Evolutionary conservation across 192 early-diverging fungal genomes (phyloP).

Genomic region (Coemansia sp.): DNA sequence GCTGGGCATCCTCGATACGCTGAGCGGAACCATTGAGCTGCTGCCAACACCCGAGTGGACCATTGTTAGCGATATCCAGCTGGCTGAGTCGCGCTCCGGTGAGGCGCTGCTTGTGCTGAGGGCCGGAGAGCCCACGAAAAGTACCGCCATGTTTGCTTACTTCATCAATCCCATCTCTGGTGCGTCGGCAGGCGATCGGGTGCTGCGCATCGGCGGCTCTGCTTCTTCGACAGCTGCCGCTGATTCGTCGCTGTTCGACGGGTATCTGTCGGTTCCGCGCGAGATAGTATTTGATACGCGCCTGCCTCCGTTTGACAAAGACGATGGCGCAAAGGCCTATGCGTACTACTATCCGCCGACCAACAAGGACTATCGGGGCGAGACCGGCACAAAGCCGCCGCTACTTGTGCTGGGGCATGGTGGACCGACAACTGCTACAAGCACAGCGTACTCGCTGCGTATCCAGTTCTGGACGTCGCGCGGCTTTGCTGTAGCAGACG

Average conservation of each 20-base stretch:
- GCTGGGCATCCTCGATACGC: conserved; percentile 36
- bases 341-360: conserved; percentile 65
- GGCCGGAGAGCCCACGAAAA: conserved; percentile 34
- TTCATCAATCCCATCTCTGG: conserved; percentile 27
- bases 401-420: conserved; percentile 70
- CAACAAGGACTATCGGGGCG: conserved; percentile 58
- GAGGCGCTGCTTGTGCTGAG: conserved; percentile 37
- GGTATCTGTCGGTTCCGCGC: conserved; percentile 63
- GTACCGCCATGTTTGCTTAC: conserved; percentile 35
- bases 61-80: conserved; percentile 23
- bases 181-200: neutral
- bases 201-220: neutral
- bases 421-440: conserved; percentile 60
- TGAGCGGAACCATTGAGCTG: conserved; percentile 25
- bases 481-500: conserved; percentile 69
- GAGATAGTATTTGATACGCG: conserved; percentile 64
- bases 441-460: conserved; percentile 43
- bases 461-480: conserved; percentile 79
- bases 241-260: conserved; percentile 4
- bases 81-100: conserved; percentile 27
- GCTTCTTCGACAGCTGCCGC: too few relatives aligned
- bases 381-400: conserved; percentile 62
- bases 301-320: conserved; percentile 25
- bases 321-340: conserved; percentile 40
- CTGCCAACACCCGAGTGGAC: conserved; percentile 45